Evolutionary conservation across 176 grass and related monocot genomes (phyloP).

Genomic region (Thalia dealbata): DNA sequence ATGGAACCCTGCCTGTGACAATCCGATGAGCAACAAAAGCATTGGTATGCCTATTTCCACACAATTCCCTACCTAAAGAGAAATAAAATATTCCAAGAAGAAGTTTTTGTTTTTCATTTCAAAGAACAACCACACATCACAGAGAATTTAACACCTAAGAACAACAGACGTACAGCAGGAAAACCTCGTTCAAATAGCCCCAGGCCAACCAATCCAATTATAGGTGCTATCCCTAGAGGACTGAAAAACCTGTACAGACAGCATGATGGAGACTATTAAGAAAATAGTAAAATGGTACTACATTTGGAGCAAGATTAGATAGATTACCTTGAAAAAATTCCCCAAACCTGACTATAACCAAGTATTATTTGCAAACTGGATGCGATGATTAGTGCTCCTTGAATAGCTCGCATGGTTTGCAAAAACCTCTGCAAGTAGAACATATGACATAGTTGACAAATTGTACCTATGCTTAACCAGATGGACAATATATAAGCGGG

Average conservation of each 20-base stretch:
- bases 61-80: constrained; percentile 41
- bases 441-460: not conserved
- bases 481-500: not conserved
- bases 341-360: constrained; percentile 47
- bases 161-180: constrained; percentile 29
- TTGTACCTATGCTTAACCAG: not conserved
- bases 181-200: constrained; percentile 52
- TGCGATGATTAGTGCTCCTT: constrained; percentile 42
- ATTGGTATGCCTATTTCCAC: constrained; percentile 49
- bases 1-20: constrained; percentile 30
- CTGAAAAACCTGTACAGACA: constrained; percentile 42
- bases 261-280: not conserved
- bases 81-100: constrained; percentile 4
- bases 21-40: constrained; percentile 39
- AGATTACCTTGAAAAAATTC: constrained; percentile 38
- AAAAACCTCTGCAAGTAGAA: constrained; percentile 40
- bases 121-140: not conserved
- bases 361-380: constrained; percentile 50
- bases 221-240: constrained; percentile 39
- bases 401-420: constrained; percentile 50
- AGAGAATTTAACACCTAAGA: not conserved
- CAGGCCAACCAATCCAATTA: constrained; percentile 45
- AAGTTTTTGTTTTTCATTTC: not conserved
- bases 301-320: not conserved
- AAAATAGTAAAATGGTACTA: not conserved